Conservation (phyloP, 2,329 filamentous ascomycete genomes). For the Fusarium sp. region DNA sequence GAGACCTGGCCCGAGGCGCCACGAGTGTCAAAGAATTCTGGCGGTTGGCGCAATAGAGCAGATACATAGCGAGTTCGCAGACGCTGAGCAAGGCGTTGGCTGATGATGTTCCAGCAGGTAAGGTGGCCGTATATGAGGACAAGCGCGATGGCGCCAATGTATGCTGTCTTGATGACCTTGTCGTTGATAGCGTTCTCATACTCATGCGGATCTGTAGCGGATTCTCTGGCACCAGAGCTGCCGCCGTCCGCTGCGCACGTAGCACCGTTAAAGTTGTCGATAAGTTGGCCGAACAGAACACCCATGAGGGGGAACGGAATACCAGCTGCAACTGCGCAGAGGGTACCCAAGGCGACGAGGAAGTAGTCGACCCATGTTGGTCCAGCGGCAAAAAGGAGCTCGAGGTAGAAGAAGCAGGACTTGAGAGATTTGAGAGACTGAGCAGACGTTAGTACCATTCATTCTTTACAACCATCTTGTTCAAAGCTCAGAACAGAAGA, state of each 20-base stretch:
- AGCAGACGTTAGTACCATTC: neutral
- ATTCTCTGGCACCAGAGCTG: conserved; percentile 27
- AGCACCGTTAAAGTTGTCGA: conserved; percentile 72
- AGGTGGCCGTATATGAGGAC: conserved; percentile 75
- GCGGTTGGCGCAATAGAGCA: conserved; percentile 72
- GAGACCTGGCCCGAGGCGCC: conserved; percentile 72
- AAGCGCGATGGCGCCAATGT: conserved; percentile 72
- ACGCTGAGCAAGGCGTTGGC: conserved; percentile 74
- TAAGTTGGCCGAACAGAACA: conserved; percentile 74
- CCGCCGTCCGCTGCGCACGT: conserved; percentile 60
- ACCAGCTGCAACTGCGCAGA: conserved; percentile 69
- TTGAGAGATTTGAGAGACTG: conserved; percentile 24
- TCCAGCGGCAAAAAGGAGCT: conserved; percentile 55
- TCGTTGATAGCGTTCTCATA: conserved; percentile 64
- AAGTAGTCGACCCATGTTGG: conserved; percentile 60
- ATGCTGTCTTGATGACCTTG: conserved; percentile 74
- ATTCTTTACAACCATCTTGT: neutral
- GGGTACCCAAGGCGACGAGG: conserved; percentile 58
- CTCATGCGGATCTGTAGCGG: conserved; percentile 40
- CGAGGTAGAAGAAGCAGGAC: conserved; percentile 55
- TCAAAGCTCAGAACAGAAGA: neutral
- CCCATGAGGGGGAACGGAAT: conserved; percentile 75
- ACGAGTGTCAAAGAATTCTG: conserved; percentile 74
- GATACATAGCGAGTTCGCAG: conserved; percentile 73
- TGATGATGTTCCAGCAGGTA: conserved; percentile 75